These are phyloP conservation scores for Euphrasia confusa DNA, from an alignment of 257 asterid species.

Conservation along the genomic window DNA sequence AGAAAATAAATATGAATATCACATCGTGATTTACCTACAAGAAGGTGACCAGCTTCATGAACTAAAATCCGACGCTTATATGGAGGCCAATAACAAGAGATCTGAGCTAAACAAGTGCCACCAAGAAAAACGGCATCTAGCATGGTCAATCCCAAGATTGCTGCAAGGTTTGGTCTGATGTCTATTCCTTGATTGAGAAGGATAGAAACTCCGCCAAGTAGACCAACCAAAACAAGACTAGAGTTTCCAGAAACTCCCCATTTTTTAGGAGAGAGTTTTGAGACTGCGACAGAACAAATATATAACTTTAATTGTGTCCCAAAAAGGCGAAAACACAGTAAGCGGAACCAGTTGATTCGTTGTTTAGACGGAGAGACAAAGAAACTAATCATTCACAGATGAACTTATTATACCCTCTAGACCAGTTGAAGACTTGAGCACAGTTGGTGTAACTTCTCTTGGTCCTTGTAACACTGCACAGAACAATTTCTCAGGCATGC, in stretches of 20 bases:
- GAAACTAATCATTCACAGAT: neutral
- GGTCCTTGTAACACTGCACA: constrained; percentile 83
- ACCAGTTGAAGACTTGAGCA: constrained; percentile 77
- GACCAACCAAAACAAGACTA: constrained; percentile 51
- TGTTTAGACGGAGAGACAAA: too few relatives aligned
- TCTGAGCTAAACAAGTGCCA: constrained; percentile 85
- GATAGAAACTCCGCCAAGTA: constrained; percentile 59
- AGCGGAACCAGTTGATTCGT: neutral
- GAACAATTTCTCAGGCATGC: constrained; percentile 20
- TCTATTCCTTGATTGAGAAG: constrained; percentile 85
- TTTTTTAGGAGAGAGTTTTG: constrained; percentile 90
- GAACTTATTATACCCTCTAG: constrained; percentile 44
- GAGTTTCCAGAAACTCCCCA: constrained; percentile 96
- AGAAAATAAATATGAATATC: constrained; percentile 10
- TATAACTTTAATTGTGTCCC: constrained; percentile 6
- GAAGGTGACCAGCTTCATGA: constrained; percentile 97
- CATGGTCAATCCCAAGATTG: constrained; percentile 56
- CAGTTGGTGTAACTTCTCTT: constrained; percentile 81
- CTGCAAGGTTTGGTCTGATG: constrained; percentile 79
- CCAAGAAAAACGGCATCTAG: constrained; percentile 83
- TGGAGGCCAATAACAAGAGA: constrained; percentile 97
- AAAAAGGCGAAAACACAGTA: constrained; percentile 1
- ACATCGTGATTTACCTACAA: constrained; percentile 53
- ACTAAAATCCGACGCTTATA: constrained; percentile 83
- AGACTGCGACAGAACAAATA: constrained; percentile 45